These are phyloP conservation scores for Venturia nashicola DNA, from an alignment of 2,329 filamentous ascomycete genomes.

Conservation along the genomic window DNA sequence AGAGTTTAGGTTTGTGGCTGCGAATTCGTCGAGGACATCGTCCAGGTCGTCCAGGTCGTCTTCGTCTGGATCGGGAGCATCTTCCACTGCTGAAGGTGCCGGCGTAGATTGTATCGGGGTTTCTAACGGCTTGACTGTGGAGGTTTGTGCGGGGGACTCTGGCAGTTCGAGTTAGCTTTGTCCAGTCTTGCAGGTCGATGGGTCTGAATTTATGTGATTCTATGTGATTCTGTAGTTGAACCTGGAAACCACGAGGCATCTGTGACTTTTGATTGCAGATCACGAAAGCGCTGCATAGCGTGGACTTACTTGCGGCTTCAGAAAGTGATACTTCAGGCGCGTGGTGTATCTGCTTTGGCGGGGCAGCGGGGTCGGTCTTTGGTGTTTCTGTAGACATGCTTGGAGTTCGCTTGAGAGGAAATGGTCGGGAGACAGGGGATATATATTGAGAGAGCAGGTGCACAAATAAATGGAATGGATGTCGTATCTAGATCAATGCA, in stretches of 20 bases:
- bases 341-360: not conserved
- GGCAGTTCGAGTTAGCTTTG: not conserved
- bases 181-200: not conserved
- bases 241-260: not conserved
- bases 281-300: not conserved
- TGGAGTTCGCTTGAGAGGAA: not conserved
- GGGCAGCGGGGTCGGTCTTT: not conserved
- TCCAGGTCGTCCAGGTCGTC: conserved; percentile 88
- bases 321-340: not conserved
- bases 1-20: conserved; percentile 45
- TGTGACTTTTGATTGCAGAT: not conserved
- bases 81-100: conserved; percentile 15
- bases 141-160: not conserved
- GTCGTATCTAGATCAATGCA: not conserved
- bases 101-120: not conserved
- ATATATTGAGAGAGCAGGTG: not conserved
- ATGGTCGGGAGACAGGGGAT: not conserved
- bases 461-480: not conserved
- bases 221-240: not conserved
- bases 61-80: conserved; percentile 77
- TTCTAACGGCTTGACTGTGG: not conserved
- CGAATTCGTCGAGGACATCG: conserved; percentile 89
- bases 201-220: not conserved
- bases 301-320: not conserved
- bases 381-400: not conserved